Evolutionary conservation across 805 yeast species (phyloP).

Genomic region (Zygosaccharomyces siamensis): DNA sequence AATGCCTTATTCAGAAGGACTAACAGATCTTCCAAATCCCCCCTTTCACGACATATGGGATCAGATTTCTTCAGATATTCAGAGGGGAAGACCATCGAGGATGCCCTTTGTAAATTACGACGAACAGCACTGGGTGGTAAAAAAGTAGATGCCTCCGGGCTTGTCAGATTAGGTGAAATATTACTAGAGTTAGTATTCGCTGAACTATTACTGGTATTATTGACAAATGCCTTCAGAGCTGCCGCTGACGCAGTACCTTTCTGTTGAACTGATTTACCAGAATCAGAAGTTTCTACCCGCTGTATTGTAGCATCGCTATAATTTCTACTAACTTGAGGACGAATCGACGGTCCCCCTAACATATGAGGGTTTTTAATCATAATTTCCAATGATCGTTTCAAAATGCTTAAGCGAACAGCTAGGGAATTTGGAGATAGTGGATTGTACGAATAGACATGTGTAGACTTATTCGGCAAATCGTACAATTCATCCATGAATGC

Average conservation of each 20-base stretch:
- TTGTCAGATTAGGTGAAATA: neutral
- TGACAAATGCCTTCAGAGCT: slow-evolving; percentile 30
- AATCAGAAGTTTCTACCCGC: neutral
- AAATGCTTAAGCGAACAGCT: slow-evolving; percentile 66
- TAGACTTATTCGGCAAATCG: slow-evolving; percentile 69
- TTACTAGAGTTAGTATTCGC: slow-evolving; percentile 5
- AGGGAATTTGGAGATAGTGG: slow-evolving; percentile 75
- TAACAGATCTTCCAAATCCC: slow-evolving; percentile 29
- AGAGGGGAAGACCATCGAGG: slow-evolving; percentile 13
- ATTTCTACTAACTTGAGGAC: slow-evolving; percentile 6
- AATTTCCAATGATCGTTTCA: slow-evolving; percentile 72
- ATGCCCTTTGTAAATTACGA: slow-evolving; percentile 13
- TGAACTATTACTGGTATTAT: slow-evolving; percentile 17
- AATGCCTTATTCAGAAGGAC: slow-evolving; percentile 32
- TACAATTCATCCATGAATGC: slow-evolving; percentile 43
- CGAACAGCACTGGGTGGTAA: slow-evolving; percentile 5
- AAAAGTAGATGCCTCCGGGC: neutral
- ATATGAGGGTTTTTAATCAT: slow-evolving; percentile 55
- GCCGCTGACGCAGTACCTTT: slow-evolving; percentile 21
- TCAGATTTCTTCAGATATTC: slow-evolving; percentile 4
- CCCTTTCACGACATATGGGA: slow-evolving; percentile 14
- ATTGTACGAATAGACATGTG: slow-evolving; percentile 82
- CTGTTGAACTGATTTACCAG: slow-evolving; percentile 3
- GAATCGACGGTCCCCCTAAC: slow-evolving; percentile 19
- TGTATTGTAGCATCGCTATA: slow-evolving; percentile 6